Conservation (phyloP, 148 eudicot genomes). For the Rhododendron simsii region DNA sequence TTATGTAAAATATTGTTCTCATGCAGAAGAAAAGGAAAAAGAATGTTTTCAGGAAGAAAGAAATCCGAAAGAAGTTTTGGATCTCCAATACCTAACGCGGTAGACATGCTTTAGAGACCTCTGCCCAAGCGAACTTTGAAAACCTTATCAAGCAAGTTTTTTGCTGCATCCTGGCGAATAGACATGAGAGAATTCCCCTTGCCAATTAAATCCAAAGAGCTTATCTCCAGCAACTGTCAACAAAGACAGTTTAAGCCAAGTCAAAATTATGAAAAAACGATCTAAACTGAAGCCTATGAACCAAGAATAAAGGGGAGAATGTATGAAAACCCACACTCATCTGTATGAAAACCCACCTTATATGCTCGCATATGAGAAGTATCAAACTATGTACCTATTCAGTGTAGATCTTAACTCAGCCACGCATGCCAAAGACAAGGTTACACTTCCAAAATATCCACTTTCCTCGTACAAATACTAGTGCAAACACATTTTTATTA, state of each 20-base stretch:
- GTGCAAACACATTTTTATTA: neutral
- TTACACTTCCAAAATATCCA: neutral
- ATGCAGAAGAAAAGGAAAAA: neutral
- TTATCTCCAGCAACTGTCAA: conserved; percentile 50
- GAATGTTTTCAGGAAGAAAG: neutral
- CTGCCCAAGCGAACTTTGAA: conserved; percentile 69
- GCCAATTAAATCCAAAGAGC: conserved; percentile 42
- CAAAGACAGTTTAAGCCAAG: conserved; percentile 6
- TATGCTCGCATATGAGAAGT: neutral
- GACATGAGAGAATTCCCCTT: conserved; percentile 46
- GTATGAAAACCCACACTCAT: neutral
- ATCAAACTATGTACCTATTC: neutral
- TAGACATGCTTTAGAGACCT: conserved; percentile 22
- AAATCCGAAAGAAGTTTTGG: neutral
- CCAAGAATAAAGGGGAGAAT: conserved; percentile 5
- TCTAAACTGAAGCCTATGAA: neutral
- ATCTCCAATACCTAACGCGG: neutral
- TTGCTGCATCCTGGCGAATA: conserved; percentile 43
- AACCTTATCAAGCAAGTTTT: conserved; percentile 42
- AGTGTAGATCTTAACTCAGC: neutral
- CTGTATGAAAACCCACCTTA: neutral
- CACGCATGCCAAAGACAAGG: neutral
- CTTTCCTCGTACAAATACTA: neutral
- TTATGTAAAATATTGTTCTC: neutral
- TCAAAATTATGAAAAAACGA: neutral